These are phyloP conservation scores for Alternaria tenuissima DNA, from an alignment of 2,329 filamentous ascomycete genomes.

Conservation along the genomic window DNA sequence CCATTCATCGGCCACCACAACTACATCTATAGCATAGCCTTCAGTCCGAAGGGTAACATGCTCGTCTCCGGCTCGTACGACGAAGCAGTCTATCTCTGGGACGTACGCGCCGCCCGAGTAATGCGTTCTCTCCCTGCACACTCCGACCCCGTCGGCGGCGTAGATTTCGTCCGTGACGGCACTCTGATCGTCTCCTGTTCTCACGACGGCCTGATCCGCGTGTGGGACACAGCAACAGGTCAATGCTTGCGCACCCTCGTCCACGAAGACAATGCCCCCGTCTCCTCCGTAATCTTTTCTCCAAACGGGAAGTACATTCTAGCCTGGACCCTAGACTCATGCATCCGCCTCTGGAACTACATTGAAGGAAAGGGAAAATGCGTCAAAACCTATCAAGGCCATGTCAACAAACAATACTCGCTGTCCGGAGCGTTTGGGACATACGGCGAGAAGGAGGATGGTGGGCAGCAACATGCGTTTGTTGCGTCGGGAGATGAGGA, in stretches of 20 bases:
- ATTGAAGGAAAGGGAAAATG: conserved; percentile 86
- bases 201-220: conserved; percentile 77
- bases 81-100: conserved; percentile 96
- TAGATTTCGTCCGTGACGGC: conserved; percentile 92
- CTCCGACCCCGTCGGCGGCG: conserved; percentile 90
- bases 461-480: conserved; percentile 60
- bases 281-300: conserved; percentile 88
- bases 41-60: conserved; percentile 98
- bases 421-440: conserved; percentile 85
- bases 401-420: conserved; percentile 83
- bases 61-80: conserved; percentile 95
- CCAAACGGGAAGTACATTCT: conserved; percentile 94
- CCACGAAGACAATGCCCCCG: conserved; percentile 92
- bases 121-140: conserved; percentile 95
- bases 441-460: conserved; percentile 54
- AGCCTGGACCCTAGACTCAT: conserved; percentile 89
- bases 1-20: conserved; percentile 88
- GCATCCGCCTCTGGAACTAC: conserved; percentile 94
- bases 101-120: conserved; percentile 83
- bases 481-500: conserved; percentile 88
- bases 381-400: conserved; percentile 97
- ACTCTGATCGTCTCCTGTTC: conserved; percentile 92
- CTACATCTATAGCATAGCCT: conserved; percentile 92
- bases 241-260: conserved; percentile 95
- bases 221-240: conserved; percentile 95